Percentiles rank a stretch among this genome's conserved stretches.
Conservation (phyloP, 257 asterid species). For the Lavandula angustifolia region DNA sequence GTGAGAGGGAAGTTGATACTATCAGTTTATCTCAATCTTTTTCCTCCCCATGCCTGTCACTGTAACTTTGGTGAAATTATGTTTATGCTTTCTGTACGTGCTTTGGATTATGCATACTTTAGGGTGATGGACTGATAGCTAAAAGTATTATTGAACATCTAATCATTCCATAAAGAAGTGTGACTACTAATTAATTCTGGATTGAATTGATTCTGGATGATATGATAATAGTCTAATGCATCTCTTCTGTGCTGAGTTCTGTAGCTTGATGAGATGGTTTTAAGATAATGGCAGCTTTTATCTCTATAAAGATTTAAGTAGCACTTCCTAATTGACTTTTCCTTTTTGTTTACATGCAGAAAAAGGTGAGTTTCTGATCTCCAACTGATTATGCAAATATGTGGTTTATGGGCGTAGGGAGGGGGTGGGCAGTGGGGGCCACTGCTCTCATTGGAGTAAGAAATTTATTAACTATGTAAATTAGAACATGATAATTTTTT, state of each 20-base stretch:
- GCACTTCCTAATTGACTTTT: slow-evolving; percentile 24
- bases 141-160: slow-evolving; percentile 24
- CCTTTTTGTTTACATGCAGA: slow-evolving; percentile 38
- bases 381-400: slow-evolving; percentile 32
- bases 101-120: neutral
- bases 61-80: slow-evolving; percentile 1
- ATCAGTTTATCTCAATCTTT: slow-evolving; percentile 5
- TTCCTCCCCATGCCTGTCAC: slow-evolving; percentile 1
- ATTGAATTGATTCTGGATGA: slow-evolving; percentile 28
- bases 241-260: slow-evolving; percentile 22
- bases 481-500: no score
- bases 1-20: slow-evolving; percentile 23
- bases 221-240: slow-evolving; percentile 20
- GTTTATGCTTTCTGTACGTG: neutral
- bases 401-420: slow-evolving; percentile 22
- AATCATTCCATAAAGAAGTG: slow-evolving; percentile 23
- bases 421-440: no score
- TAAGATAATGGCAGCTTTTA: slow-evolving; percentile 28
- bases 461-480: no score
- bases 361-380: slow-evolving; percentile 30
- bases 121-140: neutral
- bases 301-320: slow-evolving; percentile 22
- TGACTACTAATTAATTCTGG: slow-evolving; percentile 16
- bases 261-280: slow-evolving; percentile 30
- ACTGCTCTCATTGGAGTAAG: no score